Evolutionary conservation across 495 filamentous ascomycete genomes (phyloP).

Genomic region (Aspergillus bridgeri): DNA sequence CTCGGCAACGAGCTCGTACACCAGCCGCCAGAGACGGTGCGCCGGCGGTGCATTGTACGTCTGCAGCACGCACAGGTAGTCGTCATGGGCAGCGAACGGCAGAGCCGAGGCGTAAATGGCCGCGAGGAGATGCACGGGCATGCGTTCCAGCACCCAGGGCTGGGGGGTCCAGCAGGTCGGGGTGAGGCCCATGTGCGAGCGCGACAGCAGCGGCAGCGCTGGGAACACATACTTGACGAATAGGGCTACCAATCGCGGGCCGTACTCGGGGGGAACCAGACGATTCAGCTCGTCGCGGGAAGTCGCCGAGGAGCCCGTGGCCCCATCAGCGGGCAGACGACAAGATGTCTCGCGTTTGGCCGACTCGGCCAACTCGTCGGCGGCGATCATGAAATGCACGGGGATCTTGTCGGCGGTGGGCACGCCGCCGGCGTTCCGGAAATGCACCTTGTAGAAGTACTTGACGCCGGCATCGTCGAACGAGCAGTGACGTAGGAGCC

Average conservation of each 20-base stretch:
- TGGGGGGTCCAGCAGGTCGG: constrained; percentile 19
- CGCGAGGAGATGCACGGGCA: constrained; percentile 31
- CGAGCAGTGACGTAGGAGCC: constrained; percentile 35
- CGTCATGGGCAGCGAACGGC: constrained; percentile 32
- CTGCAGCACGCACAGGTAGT: constrained; percentile 28
- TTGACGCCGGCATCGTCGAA: constrained; percentile 36
- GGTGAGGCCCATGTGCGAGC: constrained; percentile 26
- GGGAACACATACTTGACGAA: constrained; percentile 34
- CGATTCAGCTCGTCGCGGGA: constrained; percentile 22
- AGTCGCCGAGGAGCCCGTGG: neutral
- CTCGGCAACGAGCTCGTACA: constrained; percentile 29
- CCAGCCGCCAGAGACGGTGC: constrained; percentile 30
- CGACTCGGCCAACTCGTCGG: constrained; percentile 20
- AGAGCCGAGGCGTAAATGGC: constrained; percentile 37
- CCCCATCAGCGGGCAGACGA: constrained; percentile 17
- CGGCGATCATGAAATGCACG: constrained; percentile 34
- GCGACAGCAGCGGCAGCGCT: constrained; percentile 29
- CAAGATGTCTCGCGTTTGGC: constrained; percentile 24
- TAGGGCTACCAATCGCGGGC: constrained; percentile 26
- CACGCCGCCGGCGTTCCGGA: constrained; percentile 37
- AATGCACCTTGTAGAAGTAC: constrained; percentile 33
- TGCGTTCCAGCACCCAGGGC: constrained; percentile 16
- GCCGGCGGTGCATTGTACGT: constrained; percentile 29
- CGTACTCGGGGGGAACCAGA: constrained; percentile 29
- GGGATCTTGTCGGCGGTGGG: constrained; percentile 32